Evolutionary conservation across 495 filamentous ascomycete genomes (phyloP).

Genomic region (Aspergillus sclerotiicarbonarius): DNA sequence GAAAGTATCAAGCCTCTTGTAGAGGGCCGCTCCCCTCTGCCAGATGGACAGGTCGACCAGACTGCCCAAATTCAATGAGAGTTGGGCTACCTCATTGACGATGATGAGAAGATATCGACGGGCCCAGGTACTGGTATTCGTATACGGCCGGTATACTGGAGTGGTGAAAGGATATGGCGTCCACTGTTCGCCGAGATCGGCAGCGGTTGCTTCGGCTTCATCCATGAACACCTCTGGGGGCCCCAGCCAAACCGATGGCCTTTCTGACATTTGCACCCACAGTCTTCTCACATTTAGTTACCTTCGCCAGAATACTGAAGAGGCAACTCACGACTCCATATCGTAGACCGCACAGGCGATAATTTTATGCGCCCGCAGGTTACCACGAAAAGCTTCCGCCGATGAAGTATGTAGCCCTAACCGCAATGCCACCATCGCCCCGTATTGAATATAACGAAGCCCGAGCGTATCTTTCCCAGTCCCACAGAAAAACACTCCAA

Average conservation of each 20-base stretch:
- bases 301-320: too few species aligned
- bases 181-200: not conserved
- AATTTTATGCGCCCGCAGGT: not conserved
- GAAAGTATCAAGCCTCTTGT: not conserved
- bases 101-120: conserved; percentile 1
- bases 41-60: not conserved
- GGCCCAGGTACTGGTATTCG: not conserved
- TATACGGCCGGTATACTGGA: not conserved
- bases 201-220: not conserved
- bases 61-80: not conserved
- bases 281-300: not conserved
- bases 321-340: not conserved
- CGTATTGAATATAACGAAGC: not conserved
- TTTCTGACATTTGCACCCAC: not conserved
- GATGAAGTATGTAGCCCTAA: not conserved
- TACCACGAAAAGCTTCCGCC: too few species aligned
- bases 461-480: not conserved
- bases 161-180: not conserved
- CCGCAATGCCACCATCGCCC: not conserved
- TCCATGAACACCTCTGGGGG: not conserved
- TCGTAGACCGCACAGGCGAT: conserved; percentile 4
- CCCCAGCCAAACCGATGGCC: not conserved
- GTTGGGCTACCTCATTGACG: not conserved
- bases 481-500: not conserved
- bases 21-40: not conserved